Conservation (phyloP, 1,284 basidiomycete species). For the Megacollybia platyphylla region DNA sequence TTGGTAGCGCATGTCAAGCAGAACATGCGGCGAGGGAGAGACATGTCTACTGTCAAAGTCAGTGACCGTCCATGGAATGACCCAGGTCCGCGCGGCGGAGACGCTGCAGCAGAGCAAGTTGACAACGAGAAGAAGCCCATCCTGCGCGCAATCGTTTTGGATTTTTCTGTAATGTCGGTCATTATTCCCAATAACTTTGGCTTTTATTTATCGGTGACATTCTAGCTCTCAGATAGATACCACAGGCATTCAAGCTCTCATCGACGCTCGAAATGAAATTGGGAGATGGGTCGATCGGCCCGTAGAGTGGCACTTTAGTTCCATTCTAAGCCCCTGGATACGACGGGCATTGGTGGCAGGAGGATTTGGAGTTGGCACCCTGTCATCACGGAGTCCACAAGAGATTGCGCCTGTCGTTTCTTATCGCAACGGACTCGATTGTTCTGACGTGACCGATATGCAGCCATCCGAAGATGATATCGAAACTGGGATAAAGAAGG, state of each 20-base stretch:
- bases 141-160: conserved; percentile 81
- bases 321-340: conserved; percentile 89
- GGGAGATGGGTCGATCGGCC: conserved; percentile 78
- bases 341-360: conserved; percentile 80
- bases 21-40: conserved; percentile 66
- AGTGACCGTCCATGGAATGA: conserved; percentile 94
- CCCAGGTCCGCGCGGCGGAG: conserved; percentile 54
- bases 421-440: conserved; percentile 30
- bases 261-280: conserved; percentile 80
- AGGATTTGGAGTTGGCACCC: conserved; percentile 64
- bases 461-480: conserved; percentile 15
- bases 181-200: neutral
- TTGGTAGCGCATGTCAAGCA: conserved; percentile 77
- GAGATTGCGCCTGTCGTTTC: conserved; percentile 72
- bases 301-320: conserved; percentile 86
- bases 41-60: conserved; percentile 48
- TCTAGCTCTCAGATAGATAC: conserved; percentile 69
- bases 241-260: conserved; percentile 83
- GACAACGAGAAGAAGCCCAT: conserved; percentile 51
- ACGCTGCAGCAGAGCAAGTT: conserved; percentile 30
- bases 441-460: conserved; percentile 10
- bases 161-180: conserved; percentile 78
- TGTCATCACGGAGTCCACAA: conserved; percentile 26
- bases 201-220: neutral
- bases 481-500: conserved; percentile 17